Evolutionary conservation across 2,329 filamentous ascomycete genomes (phyloP).

Genomic region (Fusarium papillatum): DNA sequence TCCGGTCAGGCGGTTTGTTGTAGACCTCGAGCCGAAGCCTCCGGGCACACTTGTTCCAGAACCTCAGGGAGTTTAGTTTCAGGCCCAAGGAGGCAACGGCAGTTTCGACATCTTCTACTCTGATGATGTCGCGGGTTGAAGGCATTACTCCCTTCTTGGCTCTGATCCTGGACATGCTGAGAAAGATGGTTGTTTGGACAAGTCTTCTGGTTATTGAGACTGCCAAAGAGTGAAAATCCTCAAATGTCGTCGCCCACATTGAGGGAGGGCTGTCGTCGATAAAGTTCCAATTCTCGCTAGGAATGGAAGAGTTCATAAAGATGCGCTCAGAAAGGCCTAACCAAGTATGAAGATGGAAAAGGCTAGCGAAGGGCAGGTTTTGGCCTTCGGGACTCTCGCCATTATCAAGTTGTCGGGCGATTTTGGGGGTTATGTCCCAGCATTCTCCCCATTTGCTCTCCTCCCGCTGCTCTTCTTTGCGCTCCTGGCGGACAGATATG

Average conservation of each 20-base stretch:
- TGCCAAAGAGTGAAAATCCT: constrained; percentile 79
- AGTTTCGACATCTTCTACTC: constrained; percentile 61
- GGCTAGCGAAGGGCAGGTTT: constrained; percentile 61
- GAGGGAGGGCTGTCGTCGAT: constrained; percentile 74
- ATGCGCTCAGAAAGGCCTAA: constrained; percentile 73
- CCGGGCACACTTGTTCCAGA: constrained; percentile 64
- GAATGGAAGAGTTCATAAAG: constrained; percentile 80
- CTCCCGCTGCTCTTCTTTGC: constrained; percentile 72
- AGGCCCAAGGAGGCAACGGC: constrained; percentile 63
- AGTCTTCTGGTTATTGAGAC: constrained; percentile 78
- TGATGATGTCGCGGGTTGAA: constrained; percentile 51
- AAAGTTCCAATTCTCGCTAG: constrained; percentile 77
- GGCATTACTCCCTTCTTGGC: constrained; percentile 55
- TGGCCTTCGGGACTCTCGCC: constrained; percentile 33
- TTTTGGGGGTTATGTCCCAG: constrained; percentile 73
- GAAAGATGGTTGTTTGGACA: constrained; percentile 77
- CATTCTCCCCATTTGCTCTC: constrained; percentile 69
- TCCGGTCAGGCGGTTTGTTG: constrained; percentile 47
- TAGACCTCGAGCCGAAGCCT: constrained; percentile 64
- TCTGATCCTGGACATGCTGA: constrained; percentile 77
- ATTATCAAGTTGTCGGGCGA: constrained; percentile 49
- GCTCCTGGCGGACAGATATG: constrained; percentile 74
- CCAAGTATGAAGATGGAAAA: constrained; percentile 74
- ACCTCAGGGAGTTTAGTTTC: constrained; percentile 50
- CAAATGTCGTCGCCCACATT: constrained; percentile 81